These are phyloP conservation scores for Pisolithus thermaeus DNA, from an alignment of 1,284 basidiomycete genomes.

Conservation along the genomic window DNA sequence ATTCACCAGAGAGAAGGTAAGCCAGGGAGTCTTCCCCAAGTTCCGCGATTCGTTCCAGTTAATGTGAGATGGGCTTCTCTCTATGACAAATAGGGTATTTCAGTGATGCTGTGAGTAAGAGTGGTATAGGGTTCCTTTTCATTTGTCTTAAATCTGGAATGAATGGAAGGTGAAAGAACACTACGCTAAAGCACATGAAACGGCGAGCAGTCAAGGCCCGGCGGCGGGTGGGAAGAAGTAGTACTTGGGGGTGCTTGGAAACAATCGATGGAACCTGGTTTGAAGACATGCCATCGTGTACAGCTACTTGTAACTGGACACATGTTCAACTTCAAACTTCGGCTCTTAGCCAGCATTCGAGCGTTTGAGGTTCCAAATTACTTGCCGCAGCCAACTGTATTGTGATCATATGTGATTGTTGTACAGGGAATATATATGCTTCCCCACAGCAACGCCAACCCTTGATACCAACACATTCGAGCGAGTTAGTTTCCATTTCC, in stretches of 20 bases:
- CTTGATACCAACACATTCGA: too few species aligned
- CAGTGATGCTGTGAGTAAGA: slow-evolving; percentile 23
- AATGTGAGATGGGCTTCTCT: not conserved
- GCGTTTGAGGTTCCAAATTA: too few species aligned
- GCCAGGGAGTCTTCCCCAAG: not conserved
- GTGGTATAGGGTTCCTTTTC: not conserved
- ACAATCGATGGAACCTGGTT: not conserved
- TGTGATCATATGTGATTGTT: too few species aligned
- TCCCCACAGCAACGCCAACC: too few species aligned
- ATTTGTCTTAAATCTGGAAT: not conserved
- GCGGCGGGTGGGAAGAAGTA: not conserved
- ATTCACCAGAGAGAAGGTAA: slow-evolving; percentile 27
- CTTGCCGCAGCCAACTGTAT: too few species aligned
- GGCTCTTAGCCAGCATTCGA: too few species aligned
- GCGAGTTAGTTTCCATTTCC: too few species aligned
- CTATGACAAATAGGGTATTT: slow-evolving; percentile 19
- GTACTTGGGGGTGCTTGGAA: not conserved
- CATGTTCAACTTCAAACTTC: too few species aligned
- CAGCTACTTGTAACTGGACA: too few species aligned
- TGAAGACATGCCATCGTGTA: too few species aligned
- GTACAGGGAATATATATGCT: too few species aligned
- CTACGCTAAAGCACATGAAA: not conserved
- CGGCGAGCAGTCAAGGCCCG: not conserved
- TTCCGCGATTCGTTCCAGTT: not conserved
- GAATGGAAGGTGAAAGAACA: not conserved